These are phyloP conservation scores for Suhomyces anneliseae DNA, from an alignment of 1,139 yeast species.

Conservation along the genomic window DNA sequence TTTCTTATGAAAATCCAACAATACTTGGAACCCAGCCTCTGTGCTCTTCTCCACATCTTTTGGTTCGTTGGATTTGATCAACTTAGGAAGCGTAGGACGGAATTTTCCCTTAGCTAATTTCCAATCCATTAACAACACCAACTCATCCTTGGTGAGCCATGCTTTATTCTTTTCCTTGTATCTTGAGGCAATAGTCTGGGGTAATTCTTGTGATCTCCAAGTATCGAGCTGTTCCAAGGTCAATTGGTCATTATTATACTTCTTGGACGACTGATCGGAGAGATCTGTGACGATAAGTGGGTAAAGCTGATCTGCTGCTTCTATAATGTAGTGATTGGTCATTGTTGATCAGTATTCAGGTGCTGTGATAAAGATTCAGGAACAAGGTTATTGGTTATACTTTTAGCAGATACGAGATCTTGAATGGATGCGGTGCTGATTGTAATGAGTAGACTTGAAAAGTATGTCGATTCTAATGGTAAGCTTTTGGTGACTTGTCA, in stretches of 20 bases:
- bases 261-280: slow-evolving; percentile 17
- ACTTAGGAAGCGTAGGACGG: slow-evolving; percentile 44
- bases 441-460: too few species aligned
- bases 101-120: slow-evolving; percentile 50
- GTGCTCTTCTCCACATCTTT: slow-evolving; percentile 31
- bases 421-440: too few species aligned
- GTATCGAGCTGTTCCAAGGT: slow-evolving; percentile 34
- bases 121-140: slow-evolving; percentile 48
- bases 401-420: too few species aligned
- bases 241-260: slow-evolving; percentile 22
- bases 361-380: too few species aligned
- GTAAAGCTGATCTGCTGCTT: slow-evolving; percentile 14
- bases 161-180: slow-evolving; percentile 18
- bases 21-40: slow-evolving; percentile 25
- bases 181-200: slow-evolving; percentile 22
- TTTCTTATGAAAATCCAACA: slow-evolving; percentile 20
- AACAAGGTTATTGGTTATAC: too few species aligned
- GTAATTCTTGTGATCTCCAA: slow-evolving; percentile 35
- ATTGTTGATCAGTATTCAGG: too few species aligned
- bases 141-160: slow-evolving; percentile 39
- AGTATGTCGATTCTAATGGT: too few species aligned
- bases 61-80: slow-evolving; percentile 37
- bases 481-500: too few species aligned
- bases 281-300: slow-evolving; percentile 18
- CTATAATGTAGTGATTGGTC: slow-evolving; percentile 4